Evolutionary conservation across 108 stramenopile species (phyloP), one percentile per base, ranked within the genome.

Genomic region (Skeletonema tropicum): DNA sequence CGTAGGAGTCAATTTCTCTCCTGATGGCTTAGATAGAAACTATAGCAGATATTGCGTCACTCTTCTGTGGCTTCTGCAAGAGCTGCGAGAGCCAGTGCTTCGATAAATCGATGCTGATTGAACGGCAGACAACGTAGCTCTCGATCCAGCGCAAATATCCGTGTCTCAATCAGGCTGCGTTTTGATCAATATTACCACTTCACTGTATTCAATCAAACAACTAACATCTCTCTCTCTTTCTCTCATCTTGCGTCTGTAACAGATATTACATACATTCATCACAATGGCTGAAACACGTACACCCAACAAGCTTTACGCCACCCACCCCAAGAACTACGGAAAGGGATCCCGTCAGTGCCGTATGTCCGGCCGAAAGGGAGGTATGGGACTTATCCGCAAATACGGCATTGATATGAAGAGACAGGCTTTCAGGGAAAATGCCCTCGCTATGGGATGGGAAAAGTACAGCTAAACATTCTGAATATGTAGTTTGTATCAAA

Each of bases 391-490:
- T 30, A 88, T 96, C 79, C 89, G 94, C 70, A 93, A 96, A 74
- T 96, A 93, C 69, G 94, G 94, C 49, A 95, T 95, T 74, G 84
- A 95, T 79, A 95, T 95, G 94, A 95, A 95, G 90, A 89, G 94
- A 83, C 94, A 95, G 79, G 82, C 84, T 14, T 95, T 95, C 85
- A 88, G 94, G 74, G 94, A 95, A 64, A 90, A 89, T 38, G 94
- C 94, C 4, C 48, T 81, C 49, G 92, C 92, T 29, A 95, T 95
- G 87, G 94, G 94, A 64, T 95, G 84, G 83, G 64, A 57, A 55
- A 95, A 95, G 87, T 95, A 93, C 92, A 92, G 75, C 71, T 95
- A 93, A 92, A 66, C 59, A 25, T 38, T 42, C 42, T 58, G 42
- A 45, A 45, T n/a, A 45, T 19, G 42, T 45, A 45, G 42, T 45